Percentiles rank a stretch among this genome's conserved stretches.
Conservation (phyloP, 805 yeast species). For the Allodekkera sacchari region DNA sequence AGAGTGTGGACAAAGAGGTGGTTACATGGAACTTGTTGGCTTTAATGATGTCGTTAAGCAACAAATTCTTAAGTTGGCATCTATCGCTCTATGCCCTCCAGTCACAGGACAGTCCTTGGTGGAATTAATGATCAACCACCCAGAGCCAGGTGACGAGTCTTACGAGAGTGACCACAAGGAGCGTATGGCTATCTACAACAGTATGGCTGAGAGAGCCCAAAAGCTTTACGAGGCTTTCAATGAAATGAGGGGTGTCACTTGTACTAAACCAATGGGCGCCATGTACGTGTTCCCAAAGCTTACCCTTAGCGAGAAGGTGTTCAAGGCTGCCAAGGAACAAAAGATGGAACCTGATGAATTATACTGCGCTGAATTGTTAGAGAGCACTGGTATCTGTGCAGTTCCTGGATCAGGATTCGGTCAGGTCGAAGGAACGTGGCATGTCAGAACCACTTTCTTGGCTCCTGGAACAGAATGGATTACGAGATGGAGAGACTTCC, state of each 20-base stretch:
- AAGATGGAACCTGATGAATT: slow-evolving; percentile 73
- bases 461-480: slow-evolving; percentile 95
- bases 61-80: slow-evolving; percentile 74
- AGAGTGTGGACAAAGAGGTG: slow-evolving; percentile 99
- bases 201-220: slow-evolving; percentile 56
- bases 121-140: slow-evolving; percentile 92
- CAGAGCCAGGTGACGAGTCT: slow-evolving; percentile 67
- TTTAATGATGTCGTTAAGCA: slow-evolving; percentile 62
- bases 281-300: slow-evolving; percentile 92
- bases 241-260: slow-evolving; percentile 70
- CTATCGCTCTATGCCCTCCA: slow-evolving; percentile 88
- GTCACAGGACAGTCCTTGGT: slow-evolving; percentile 92
- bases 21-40: slow-evolving; percentile 91
- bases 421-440: slow-evolving; percentile 82
- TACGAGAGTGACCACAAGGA: slow-evolving; percentile 60
- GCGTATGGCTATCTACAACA: slow-evolving; percentile 48
- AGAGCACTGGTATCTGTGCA: slow-evolving; percentile 89
- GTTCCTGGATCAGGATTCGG: slow-evolving; percentile 98
- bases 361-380: slow-evolving; percentile 78
- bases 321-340: slow-evolving; percentile 46
- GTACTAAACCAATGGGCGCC: slow-evolving; percentile 93
- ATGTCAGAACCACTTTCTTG: slow-evolving; percentile 91
- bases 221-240: slow-evolving; percentile 63
- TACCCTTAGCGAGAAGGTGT: slow-evolving; percentile 54
- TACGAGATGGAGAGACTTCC: slow-evolving; percentile 70